These are phyloP conservation scores for Myxozyma kluyveri DNA, from an alignment of 805 yeast genomes.

Conservation along the genomic window DNA sequence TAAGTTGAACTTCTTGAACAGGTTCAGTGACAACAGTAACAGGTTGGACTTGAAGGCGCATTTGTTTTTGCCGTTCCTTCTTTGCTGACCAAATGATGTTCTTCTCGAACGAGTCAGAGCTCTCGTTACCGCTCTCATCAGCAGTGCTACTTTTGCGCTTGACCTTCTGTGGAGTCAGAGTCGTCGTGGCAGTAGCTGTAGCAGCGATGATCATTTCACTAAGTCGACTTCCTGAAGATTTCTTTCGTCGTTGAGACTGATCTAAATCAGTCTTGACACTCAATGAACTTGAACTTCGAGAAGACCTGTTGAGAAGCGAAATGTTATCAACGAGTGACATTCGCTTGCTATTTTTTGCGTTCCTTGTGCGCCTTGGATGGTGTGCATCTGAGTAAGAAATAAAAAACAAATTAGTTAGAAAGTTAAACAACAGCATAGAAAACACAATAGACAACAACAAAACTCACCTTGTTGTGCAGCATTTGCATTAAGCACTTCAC, in stretches of 20 bases:
- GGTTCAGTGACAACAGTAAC: not conserved
- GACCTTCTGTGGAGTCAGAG: not conserved
- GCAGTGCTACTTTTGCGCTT: not conserved
- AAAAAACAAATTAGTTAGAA: not conserved
- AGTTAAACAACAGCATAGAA: not conserved
- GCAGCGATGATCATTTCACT: not conserved
- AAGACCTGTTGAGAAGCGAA: not conserved
- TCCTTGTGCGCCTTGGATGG: not conserved
- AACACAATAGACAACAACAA: not conserved
- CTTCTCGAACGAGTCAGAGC: slow-evolving; percentile 22
- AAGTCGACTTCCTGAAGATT: not conserved
- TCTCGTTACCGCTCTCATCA: slow-evolving; percentile 7
- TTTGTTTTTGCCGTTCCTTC: slow-evolving; percentile 7
- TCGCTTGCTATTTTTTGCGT: not conserved
- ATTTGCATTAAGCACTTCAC: not conserved
- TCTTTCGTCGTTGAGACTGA: not conserved
- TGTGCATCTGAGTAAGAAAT: too few relatives aligned
- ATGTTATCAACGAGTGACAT: not conserved
- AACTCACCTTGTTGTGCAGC: not conserved
- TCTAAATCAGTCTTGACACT: too few relatives aligned
- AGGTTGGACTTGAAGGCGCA: not conserved
- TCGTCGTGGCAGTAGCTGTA: not conserved
- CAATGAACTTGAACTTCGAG: not conserved
- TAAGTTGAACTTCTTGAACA: not conserved
- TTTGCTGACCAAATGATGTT: slow-evolving; percentile 27